Percentiles rank a stretch among this genome's conserved stretches.
Conservation (phyloP, 306 rosid genomes). For the Notholithocarpus densiflorus region DNA sequence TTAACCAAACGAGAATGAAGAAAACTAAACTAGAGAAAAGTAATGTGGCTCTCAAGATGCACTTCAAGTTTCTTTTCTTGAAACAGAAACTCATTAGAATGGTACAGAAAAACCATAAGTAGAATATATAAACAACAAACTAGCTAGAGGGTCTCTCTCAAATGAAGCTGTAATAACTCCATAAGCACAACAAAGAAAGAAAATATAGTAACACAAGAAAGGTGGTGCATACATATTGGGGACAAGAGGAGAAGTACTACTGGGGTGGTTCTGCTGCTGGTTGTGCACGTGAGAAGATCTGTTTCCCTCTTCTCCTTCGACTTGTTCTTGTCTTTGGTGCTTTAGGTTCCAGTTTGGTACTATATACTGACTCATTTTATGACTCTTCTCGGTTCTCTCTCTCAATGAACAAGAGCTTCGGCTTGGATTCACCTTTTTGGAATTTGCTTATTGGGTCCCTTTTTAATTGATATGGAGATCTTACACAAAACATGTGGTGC, state of each 20-base stretch:
- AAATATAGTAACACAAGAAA: background rate
- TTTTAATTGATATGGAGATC: slow-evolving; percentile 34
- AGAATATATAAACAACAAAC: background rate
- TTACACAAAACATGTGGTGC: slow-evolving; percentile 42
- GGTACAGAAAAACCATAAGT: background rate
- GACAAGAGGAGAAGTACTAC: slow-evolving; percentile 14
- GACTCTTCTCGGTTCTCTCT: slow-evolving; percentile 15
- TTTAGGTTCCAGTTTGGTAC: slow-evolving; percentile 42
- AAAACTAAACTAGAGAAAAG: no score
- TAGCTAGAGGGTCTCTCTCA: background rate
- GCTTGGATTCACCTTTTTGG: slow-evolving; percentile 4
- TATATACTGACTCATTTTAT: slow-evolving; percentile 31
- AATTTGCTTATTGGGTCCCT: slow-evolving; percentile 32
- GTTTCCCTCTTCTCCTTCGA: slow-evolving; percentile 28
- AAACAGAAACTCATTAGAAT: background rate
- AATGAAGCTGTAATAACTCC: background rate
- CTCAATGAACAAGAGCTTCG: slow-evolving; percentile 19
- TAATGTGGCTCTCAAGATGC: no score
- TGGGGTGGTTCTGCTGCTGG: slow-evolving; percentile 6
- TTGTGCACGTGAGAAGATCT: slow-evolving; percentile 49
- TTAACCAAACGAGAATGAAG: no score
- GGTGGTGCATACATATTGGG: slow-evolving; percentile 28
- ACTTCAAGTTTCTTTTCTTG: background rate
- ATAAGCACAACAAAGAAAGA: background rate
- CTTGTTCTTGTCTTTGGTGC: slow-evolving; percentile 42